These are phyloP conservation scores for Entomortierella chlamydospora DNA, from an alignment of 192 early-diverging fungal genomes.

Conservation along the genomic window DNA sequence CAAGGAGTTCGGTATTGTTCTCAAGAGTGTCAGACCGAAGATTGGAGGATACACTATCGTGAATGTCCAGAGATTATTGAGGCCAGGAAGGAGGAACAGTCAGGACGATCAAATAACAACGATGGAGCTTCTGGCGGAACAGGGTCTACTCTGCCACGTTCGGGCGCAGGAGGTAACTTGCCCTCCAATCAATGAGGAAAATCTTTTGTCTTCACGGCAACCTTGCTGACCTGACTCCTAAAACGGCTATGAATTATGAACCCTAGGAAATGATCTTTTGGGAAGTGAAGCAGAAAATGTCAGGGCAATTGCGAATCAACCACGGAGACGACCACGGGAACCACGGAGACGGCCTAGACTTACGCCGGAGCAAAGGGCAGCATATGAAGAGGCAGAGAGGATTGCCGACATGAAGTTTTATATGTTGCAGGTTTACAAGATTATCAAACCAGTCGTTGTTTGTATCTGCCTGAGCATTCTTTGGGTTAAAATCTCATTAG, in stretches of 20 bases:
- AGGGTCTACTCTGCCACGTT: not conserved
- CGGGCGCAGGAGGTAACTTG: not conserved
- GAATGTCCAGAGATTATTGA: slow-evolving; percentile 55
- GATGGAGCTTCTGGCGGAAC: not conserved
- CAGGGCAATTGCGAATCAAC: slow-evolving; percentile 42
- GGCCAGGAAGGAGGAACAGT: slow-evolving; percentile 19
- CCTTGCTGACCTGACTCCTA: not conserved
- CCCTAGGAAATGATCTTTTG: slow-evolving; percentile 1
- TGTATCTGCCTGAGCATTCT: slow-evolving; percentile 84
- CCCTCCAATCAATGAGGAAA: not conserved
- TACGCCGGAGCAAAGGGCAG: slow-evolving; percentile 26
- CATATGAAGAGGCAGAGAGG: slow-evolving; percentile 61
- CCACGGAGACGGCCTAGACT: slow-evolving; percentile 49
- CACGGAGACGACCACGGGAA: slow-evolving; percentile 49
- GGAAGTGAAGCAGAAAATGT: slow-evolving; percentile 34
- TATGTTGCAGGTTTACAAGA: slow-evolving; percentile 81
- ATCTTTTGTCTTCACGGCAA: not conserved
- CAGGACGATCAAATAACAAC: not conserved
- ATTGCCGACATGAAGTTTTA: slow-evolving; percentile 82
- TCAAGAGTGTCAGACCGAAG: slow-evolving; percentile 64
- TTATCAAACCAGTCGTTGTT: slow-evolving; percentile 83
- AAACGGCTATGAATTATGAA: not conserved
- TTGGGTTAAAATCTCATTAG: slow-evolving; percentile 84
- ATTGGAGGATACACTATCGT: slow-evolving; percentile 67
- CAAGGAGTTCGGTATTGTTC: slow-evolving; percentile 69